These are phyloP conservation scores for Solanum chacoense DNA, from an alignment of 305 asterid species.

Conservation along the genomic window DNA sequence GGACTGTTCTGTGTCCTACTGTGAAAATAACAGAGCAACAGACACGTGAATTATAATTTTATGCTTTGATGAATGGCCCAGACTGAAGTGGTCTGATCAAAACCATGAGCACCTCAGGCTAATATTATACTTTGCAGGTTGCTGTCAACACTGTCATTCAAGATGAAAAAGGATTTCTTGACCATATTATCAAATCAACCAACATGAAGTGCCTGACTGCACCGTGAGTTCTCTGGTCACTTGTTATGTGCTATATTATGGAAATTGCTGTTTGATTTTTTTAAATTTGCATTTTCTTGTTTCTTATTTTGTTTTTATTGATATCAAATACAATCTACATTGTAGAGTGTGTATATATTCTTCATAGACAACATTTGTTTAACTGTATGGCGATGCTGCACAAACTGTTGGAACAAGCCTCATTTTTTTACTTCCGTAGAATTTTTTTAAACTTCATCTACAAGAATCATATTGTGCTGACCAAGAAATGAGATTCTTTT, in stretches of 20 bases:
- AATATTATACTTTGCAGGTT: slow-evolving; percentile 29
- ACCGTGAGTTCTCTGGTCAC: slow-evolving; percentile 35
- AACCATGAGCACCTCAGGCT: background rate
- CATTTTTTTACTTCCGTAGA: background rate
- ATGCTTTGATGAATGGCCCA: background rate
- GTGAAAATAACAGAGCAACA: background rate
- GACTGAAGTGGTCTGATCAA: background rate
- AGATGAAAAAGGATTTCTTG: slow-evolving; percentile 82
- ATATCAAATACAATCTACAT: background rate
- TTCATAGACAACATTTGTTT: background rate
- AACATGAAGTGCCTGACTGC: slow-evolving; percentile 97
- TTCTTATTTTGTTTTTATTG: background rate
- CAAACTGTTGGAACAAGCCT: background rate
- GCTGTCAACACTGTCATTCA: slow-evolving; percentile 73
- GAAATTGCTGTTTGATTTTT: background rate
- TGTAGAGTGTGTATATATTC: background rate
- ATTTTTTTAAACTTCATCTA: background rate
- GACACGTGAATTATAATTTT: background rate
- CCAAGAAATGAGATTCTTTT: background rate
- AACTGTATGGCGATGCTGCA: background rate
- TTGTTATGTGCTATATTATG: background rate
- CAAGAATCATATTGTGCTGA: background rate
- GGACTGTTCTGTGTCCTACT: background rate
- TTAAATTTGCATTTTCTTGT: background rate
- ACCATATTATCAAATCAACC: slow-evolving; percentile 84